phyloP scores from a whole-genome alignment of 305 asterid genomes.

The Solanum hybrid region DNA sequence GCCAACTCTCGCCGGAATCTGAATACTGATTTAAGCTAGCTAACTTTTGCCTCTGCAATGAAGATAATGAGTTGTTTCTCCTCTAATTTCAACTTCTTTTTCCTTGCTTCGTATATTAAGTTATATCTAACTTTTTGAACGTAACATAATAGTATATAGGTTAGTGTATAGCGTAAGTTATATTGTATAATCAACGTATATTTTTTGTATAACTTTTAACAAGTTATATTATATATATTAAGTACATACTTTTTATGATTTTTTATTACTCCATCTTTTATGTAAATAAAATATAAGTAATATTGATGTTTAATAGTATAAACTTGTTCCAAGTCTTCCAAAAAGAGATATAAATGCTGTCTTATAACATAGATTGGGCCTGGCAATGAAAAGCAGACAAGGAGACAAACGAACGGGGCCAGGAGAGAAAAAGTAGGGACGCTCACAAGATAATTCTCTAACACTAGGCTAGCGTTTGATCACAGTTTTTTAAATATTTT shows the following conservation, averaged over 20 bases:
- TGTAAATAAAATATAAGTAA: no score
- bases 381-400: not conserved
- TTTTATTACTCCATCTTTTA: no score
- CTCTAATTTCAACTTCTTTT: not conserved
- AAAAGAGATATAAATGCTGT: not conserved
- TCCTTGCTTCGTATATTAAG: not conserved
- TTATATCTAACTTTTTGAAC: no score
- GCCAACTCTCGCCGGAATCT: not conserved
- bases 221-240: no score
- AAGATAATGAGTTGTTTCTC: constrained; percentile 1
- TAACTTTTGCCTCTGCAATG: not conserved
- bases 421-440: not conserved
- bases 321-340: not conserved
- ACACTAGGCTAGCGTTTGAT: no score
- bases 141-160: no score
- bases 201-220: not conserved
- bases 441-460: no score
- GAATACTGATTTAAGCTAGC: not conserved
- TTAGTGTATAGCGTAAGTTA: not conserved
- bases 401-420: not conserved
- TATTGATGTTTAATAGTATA: not conserved
- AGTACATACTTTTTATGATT: no score
- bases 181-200: not conserved
- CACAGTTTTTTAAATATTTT: rapidly evolving
- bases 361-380: not conserved